phyloP scores from a whole-genome alignment of 2,329 filamentous ascomycete species.

The Ophiostoma triangulosporum region DNA sequence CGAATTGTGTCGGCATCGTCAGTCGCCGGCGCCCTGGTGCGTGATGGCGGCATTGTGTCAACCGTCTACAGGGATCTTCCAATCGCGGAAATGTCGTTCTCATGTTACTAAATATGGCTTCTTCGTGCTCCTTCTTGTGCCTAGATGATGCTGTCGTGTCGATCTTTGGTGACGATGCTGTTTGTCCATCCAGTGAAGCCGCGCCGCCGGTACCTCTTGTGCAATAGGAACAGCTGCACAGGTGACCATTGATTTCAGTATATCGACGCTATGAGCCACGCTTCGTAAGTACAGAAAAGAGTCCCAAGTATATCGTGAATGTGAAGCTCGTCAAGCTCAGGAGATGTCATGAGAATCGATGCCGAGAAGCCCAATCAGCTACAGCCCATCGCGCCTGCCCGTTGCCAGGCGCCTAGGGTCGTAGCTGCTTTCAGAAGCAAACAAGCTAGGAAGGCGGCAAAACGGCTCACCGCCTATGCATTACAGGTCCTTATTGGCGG shows the following conservation, averaged over 20 bases:
- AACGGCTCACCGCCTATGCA: constrained; percentile 11
- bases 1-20: constrained; percentile 14
- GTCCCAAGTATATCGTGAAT: not conserved
- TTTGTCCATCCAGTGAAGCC: not conserved
- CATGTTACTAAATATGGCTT: not conserved
- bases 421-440: constrained; percentile 8
- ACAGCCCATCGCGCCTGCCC: constrained; percentile 1
- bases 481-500: constrained; percentile 6
- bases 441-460: constrained; percentile 6
- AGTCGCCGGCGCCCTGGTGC: constrained; percentile 5
- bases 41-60: constrained; percentile 10
- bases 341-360: not conserved
- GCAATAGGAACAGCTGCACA: not conserved
- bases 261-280: not conserved
- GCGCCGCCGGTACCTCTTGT: no score
- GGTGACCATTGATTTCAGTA: no score
- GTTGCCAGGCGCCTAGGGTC: constrained; percentile 7
- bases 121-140: not conserved
- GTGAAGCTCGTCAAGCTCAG: not conserved
- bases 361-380: not conserved
- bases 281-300: not conserved
- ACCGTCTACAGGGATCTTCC: not conserved
- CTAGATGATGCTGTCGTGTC: not conserved
- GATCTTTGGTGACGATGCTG: not conserved
- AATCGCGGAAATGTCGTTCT: not conserved